phyloP scores from a whole-genome alignment of 352 stramenopile species.

The Globisporangium iwayamae region DNA sequence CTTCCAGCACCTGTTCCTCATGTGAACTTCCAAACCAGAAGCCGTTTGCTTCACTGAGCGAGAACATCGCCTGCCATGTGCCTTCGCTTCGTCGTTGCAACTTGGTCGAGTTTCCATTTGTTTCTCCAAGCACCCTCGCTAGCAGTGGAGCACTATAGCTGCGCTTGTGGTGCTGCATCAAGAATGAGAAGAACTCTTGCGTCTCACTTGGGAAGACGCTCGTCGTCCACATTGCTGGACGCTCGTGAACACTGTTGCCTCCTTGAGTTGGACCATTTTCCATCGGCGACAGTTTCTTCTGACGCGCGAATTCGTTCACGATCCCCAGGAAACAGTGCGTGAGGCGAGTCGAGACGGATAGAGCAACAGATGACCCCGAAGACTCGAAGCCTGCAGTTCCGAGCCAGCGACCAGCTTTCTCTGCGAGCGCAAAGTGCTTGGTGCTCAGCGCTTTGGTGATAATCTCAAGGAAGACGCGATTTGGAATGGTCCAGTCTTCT shows the following conservation, averaged over 20 bases:
- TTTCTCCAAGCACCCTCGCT: not conserved
- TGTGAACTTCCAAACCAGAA: conserved; percentile 31
- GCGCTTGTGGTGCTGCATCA: conserved; percentile 9
- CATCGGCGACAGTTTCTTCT: not conserved
- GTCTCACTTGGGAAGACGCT: conserved; percentile 6
- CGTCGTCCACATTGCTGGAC: not conserved
- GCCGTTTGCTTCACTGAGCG: conserved; percentile 28
- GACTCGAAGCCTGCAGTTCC: not conserved
- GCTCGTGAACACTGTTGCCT: not conserved
- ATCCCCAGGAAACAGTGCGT: conserved; percentile 15
- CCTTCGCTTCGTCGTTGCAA: conserved; percentile 13
- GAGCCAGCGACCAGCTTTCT: conserved; percentile 24
- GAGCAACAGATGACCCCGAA: conserved; percentile 7
- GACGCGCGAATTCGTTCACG: not conserved
- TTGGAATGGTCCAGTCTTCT: conserved; percentile 28
- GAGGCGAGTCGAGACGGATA: conserved; percentile 14
- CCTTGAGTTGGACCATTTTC: not conserved
- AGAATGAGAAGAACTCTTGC: conserved; percentile 11
- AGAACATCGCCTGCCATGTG: conserved; percentile 32
- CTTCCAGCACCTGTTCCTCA: conserved; percentile 32
- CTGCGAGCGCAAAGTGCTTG: conserved; percentile 25
- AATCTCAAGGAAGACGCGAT: conserved; percentile 39
- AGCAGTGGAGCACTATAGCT: conserved; percentile 8
- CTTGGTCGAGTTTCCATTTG: not conserved
- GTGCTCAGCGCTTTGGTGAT: conserved; percentile 21